Evolutionary conservation across 1,139 yeast genomes (phyloP), one percentile per base, ranked within the genome.

Genomic region (Candida buenavistaensis): DNA sequence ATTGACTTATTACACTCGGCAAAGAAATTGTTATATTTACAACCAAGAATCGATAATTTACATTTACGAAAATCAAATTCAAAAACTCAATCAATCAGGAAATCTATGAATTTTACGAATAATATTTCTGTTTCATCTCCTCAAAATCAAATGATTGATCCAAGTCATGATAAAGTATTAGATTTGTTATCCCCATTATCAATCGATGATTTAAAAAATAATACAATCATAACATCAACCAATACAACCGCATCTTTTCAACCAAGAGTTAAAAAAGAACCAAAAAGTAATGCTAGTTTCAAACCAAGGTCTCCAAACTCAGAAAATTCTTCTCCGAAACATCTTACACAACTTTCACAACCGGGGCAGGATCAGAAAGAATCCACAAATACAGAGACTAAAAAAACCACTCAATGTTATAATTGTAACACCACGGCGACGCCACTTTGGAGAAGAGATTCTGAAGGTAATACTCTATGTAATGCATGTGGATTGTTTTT

Each of bases 401-500:
- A 30, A 17, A 30, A 29, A 23, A 8, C 38, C 2, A 44, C 46
- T 3, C 54, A 51, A 25, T 47, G 51, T 36, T 43, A 31, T 30
- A 77, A 77, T 49, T 77, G 82, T 51, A 71, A 72, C 33, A 76
- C 82, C 2, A 54, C 67, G 14, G 76, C 75, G 34, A 77, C 82
- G 0, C 82, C 82, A 1, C 55, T 77, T 17, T 77, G 82, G 82
- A 58, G 82, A 32, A 70, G 75, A 46, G 80, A 76, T 47, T 69
- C 79, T 3, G 62, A 55, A 26, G 82, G 82, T 0, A 72, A 76
- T 41, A 75, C 81, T 1, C 57, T 77, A 10, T 77, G 82, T 51
- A 77, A 77, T 48, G 82, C 82, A 0, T 77, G 82, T 57, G 82
- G 82, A 1, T 56, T 77, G 24, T 77, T 76, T 47, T 62, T 70